These are phyloP conservation scores for Neurospora sublineolata DNA, from an alignment of 495 filamentous ascomycete genomes.

Conservation along the genomic window DNA sequence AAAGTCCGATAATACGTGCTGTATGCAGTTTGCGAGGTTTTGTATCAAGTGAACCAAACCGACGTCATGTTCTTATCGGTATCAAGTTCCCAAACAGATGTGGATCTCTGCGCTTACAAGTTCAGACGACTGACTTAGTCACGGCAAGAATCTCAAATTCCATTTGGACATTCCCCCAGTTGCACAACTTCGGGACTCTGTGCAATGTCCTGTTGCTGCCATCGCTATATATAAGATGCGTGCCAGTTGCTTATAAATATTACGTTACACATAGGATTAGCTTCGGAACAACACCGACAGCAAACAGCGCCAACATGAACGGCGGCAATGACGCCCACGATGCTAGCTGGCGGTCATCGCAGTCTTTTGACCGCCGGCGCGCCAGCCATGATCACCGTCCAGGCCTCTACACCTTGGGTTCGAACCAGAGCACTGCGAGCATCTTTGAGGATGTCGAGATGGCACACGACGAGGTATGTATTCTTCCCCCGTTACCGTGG, in stretches of 20 bases:
- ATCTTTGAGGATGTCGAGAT: constrained; percentile 96
- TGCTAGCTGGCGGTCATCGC: neutral
- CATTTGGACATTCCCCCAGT: neutral
- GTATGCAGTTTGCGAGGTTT: constrained; percentile 6
- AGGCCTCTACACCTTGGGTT: constrained; percentile 47
- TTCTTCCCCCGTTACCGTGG: neutral
- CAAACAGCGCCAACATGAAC: constrained; percentile 21
- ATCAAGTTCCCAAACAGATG: constrained; percentile 1
- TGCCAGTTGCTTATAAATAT: neutral
- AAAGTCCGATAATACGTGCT: neutral
- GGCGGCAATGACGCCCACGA: constrained; percentile 9
- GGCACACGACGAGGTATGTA: constrained; percentile 80
- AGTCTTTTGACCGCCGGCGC: neutral
- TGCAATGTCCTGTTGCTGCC: neutral
- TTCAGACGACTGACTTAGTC: neutral
- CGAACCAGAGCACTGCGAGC: constrained; percentile 71
- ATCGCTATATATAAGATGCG: constrained; percentile 4
- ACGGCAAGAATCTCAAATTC: neutral
- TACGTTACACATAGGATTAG: neutral
- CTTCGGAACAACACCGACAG: constrained; percentile 1
- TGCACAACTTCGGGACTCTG: neutral
- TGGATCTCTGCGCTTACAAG: neutral
- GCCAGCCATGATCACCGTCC: constrained; percentile 20
- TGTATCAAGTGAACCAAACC: neutral
- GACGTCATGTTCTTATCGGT: constrained; percentile 17